Evolutionary conservation across 1,284 basidiomycete genomes (phyloP).

Genomic region (Microbotryum silenes-acaulis): DNA sequence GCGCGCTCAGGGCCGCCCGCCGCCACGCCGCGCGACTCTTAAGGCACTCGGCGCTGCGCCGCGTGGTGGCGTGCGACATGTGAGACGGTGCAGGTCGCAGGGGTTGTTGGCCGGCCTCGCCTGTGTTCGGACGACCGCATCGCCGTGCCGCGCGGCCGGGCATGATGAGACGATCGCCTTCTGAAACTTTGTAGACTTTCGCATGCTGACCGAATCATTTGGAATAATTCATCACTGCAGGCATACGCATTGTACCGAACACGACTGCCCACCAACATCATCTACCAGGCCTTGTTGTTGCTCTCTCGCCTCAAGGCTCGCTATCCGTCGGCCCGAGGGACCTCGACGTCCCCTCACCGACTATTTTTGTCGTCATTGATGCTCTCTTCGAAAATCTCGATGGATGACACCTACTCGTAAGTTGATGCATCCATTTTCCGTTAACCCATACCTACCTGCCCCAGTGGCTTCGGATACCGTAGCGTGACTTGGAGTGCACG

Average conservation of each 20-base stretch:
- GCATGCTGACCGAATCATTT: neutral
- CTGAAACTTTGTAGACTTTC: neutral
- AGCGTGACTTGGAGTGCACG: too few relatives aligned
- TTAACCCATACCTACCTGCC: too few relatives aligned
- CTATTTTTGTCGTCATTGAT: slow-evolving; percentile 89
- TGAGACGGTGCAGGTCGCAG: neutral
- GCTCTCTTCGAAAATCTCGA: slow-evolving; percentile 71
- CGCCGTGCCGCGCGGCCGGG: neutral
- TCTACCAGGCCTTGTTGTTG: slow-evolving; percentile 74
- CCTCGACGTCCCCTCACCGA: slow-evolving; percentile 70
- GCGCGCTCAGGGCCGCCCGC: too few relatives aligned
- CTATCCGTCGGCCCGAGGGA: slow-evolving; percentile 79
- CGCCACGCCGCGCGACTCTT: too few relatives aligned
- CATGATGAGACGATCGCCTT: neutral
- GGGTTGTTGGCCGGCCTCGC: neutral
- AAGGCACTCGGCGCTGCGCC: too few relatives aligned
- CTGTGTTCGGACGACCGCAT: neutral
- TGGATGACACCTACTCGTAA: slow-evolving; percentile 70
- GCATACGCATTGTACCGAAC: slow-evolving; percentile 86
- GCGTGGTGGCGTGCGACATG: too few relatives aligned
- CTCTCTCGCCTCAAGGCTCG: slow-evolving; percentile 79
- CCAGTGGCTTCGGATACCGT: too few relatives aligned
- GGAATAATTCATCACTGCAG: neutral
- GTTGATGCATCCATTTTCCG: too few relatives aligned
- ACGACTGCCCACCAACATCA: slow-evolving; percentile 70